Conservation (phyloP, 805 yeast genomes). For the Wickerhamiella alocasiicola region DNA sequence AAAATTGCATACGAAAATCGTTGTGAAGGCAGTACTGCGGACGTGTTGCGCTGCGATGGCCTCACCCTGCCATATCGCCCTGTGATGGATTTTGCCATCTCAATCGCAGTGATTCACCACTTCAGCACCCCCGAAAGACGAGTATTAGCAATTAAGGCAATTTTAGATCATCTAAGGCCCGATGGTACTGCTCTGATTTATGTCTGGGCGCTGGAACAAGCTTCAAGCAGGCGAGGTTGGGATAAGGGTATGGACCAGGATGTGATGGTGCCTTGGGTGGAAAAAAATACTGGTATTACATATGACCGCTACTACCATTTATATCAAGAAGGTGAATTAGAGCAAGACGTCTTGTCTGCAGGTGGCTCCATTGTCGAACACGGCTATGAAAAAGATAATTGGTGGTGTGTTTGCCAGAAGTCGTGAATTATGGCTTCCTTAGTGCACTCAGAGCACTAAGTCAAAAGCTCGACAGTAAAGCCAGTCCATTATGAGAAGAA, state of each 20-base stretch:
- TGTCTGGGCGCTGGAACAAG: constrained; percentile 96
- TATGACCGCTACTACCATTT: constrained; percentile 81
- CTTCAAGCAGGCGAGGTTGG: constrained; percentile 76
- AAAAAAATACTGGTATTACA: constrained; percentile 37
- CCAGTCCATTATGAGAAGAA: too few relatives aligned
- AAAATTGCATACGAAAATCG: constrained; percentile 39
- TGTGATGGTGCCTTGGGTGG: constrained; percentile 91
- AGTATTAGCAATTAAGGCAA: constrained; percentile 56
- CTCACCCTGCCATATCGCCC: constrained; percentile 46
- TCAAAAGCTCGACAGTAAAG: too few relatives aligned
- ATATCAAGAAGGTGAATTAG: constrained; percentile 73
- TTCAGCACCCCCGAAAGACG: constrained; percentile 78
- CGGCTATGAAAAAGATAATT: constrained; percentile 90
- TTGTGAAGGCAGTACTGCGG: constrained; percentile 41
- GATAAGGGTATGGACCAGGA: constrained; percentile 88
- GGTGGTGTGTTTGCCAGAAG: constrained; percentile 46
- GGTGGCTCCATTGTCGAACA: constrained; percentile 54
- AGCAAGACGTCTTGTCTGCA: constrained; percentile 52
- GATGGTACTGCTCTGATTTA: constrained; percentile 70
- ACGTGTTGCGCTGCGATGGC: constrained; percentile 74
- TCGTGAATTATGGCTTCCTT: too few relatives aligned
- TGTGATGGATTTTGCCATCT: constrained; percentile 71
- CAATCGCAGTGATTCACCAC: constrained; percentile 93
- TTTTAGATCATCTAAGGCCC: constrained; percentile 42
- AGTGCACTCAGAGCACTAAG: too few relatives aligned